Conservation (phyloP, 805 yeast genomes). For the Cyberlindnera saturnus region DNA sequence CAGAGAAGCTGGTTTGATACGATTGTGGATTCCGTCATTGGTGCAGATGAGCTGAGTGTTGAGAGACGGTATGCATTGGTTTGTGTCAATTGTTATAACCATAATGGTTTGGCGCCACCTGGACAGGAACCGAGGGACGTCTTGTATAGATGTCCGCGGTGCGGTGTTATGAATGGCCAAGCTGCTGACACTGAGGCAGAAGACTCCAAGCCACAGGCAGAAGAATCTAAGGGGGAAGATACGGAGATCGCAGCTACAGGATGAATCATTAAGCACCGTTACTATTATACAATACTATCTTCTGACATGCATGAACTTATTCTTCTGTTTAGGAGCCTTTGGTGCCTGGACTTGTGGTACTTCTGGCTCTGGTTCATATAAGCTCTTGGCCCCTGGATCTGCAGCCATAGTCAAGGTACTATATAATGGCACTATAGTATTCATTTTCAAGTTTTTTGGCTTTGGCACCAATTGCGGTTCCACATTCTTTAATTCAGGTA, state of each 20-base stretch:
- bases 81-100: slow-evolving; percentile 57
- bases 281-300: slow-evolving; percentile 25
- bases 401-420: slow-evolving; percentile 67
- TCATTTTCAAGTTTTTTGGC: slow-evolving; percentile 85
- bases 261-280: neutral
- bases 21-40: slow-evolving; percentile 39
- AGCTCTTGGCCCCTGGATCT: slow-evolving; percentile 72
- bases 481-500: slow-evolving; percentile 53
- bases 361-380: slow-evolving; percentile 51
- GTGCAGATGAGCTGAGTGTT: slow-evolving; percentile 59
- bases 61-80: slow-evolving; percentile 65
- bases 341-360: slow-evolving; percentile 29
- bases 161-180: slow-evolving; percentile 40
- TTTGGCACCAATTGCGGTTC: slow-evolving; percentile 57
- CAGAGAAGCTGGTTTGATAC: slow-evolving; percentile 26
- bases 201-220: neutral
- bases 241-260: neutral
- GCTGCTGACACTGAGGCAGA: neutral
- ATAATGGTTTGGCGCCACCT: slow-evolving; percentile 81
- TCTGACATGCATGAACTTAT: slow-evolving; percentile 58
- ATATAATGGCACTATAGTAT: slow-evolving; percentile 82
- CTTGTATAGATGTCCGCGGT: slow-evolving; percentile 57
- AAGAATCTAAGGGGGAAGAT: neutral
- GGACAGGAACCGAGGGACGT: slow-evolving; percentile 47
- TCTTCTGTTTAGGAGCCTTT: slow-evolving; percentile 41